phyloP scores from a whole-genome alignment of 768 basidiomycete species.

The Lentinula guzmanii region DNA sequence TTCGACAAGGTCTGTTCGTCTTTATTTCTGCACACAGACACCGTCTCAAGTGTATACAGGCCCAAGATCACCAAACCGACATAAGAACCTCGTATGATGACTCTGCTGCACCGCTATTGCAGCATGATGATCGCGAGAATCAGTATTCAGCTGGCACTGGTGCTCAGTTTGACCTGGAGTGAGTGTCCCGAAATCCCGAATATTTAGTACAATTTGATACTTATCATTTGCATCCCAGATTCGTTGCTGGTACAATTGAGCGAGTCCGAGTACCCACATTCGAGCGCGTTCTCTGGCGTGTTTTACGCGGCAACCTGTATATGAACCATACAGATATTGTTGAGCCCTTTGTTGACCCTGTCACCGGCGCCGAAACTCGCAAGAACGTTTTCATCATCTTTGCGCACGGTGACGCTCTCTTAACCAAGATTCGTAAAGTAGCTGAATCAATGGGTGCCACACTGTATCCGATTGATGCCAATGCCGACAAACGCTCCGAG shows the following conservation, averaged over 20 bases:
- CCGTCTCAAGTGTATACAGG: slow-evolving; percentile 36
- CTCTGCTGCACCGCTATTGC: slow-evolving; percentile 82
- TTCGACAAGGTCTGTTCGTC: slow-evolving; percentile 64
- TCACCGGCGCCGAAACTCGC: slow-evolving; percentile 75
- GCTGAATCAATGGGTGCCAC: slow-evolving; percentile 99
- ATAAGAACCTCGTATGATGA: slow-evolving; percentile 91
- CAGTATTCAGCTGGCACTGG: slow-evolving; percentile 40
- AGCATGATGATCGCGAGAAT: slow-evolving; percentile 81
- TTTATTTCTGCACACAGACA: not conserved
- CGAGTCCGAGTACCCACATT: slow-evolving; percentile 88
- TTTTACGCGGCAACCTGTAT: slow-evolving; percentile 94
- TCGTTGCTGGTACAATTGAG: slow-evolving; percentile 95
- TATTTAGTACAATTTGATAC: not conserved
- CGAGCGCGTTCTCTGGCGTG: slow-evolving; percentile 97
- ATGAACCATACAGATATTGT: slow-evolving; percentile 98
- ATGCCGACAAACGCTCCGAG: slow-evolving; percentile 87
- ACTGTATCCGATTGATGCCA: slow-evolving; percentile 92
- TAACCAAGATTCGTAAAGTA: slow-evolving; percentile 96
- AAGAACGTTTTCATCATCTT: slow-evolving; percentile 99
- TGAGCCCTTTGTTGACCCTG: slow-evolving; percentile 87
- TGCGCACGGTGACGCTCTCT: slow-evolving; percentile 87
- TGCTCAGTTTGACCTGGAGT: slow-evolving; percentile 87
- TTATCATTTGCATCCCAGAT: slow-evolving; percentile 38
- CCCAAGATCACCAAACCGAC: slow-evolving; percentile 70
- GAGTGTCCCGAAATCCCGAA: slow-evolving; percentile 16